Base-by-base conservation (phyloP, 2,329 filamentous ascomycete species). In the Acrodontium crateriforme region DNA sequence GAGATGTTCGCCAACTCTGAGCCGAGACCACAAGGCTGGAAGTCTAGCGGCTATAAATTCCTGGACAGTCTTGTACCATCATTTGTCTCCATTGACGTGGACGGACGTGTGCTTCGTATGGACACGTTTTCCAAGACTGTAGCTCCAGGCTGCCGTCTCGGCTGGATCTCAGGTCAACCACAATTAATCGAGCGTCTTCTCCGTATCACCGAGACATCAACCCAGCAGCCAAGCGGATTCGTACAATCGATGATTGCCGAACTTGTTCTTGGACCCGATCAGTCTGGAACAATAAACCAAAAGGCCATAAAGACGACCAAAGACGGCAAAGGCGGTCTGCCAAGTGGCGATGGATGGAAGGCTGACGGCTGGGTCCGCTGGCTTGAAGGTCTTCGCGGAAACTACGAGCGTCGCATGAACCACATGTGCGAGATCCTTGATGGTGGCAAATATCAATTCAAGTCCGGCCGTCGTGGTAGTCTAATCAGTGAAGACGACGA, bases 81-180 rank as follows among this genome's bases (percentile, higher is more conserved):
- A 1, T 93, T 81, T 53, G 61, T 94, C 23, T 77, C 67, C 36
- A 53, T 94, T 31, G 87, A 94, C 49, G 69, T 70, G 12, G 79
- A 93, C 43, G 87, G 87, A 32, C 77, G 87, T 18, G 85, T 94
- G 22, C 67, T 94, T 32, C 77, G 85, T 25, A 67, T 94, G 3
- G 87, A 94, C 53, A 93, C 85, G 1, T 94, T 94, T 54, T 89
- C 80, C 47, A 94, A 95, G 59, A 91, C 82, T 0, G 69, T 93
- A 11, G 84, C 84, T 0, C 87, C 87, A 0, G 87, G 87, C 2
- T 91, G 82, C 48, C 74, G 87, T 16, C 61, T 94, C 2, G 87
- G 87, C 21, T 94, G 84, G 82, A 74, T 93, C 39, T 92, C 85
- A 0, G 76, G 79, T 0, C 79, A 91, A 46, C 83, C 84, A 2